These are phyloP conservation scores for Raphanus raphanistrum DNA, from an alignment of 345 rosid species.

Conservation along the genomic window DNA sequence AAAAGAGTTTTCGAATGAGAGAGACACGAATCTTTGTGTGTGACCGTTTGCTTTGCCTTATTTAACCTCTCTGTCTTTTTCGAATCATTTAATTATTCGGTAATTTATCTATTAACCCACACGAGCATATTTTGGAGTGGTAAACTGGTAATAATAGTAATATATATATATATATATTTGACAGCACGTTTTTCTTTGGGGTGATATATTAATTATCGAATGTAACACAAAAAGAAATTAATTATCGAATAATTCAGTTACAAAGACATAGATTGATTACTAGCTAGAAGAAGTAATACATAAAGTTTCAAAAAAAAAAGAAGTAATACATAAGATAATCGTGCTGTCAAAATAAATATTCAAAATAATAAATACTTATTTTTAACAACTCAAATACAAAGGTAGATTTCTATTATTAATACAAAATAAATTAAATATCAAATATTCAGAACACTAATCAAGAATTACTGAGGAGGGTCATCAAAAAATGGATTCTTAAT, in stretches of 20 bases:
- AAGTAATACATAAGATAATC: too few species aligned
- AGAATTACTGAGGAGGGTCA: too few species aligned
- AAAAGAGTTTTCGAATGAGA: conserved; percentile 10
- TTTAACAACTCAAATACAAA: too few species aligned
- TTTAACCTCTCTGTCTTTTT: conserved; percentile 29
- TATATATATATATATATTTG: neutral
- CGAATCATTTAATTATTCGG: conserved; percentile 8
- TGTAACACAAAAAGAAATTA: neutral
- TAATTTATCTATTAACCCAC: conserved; percentile 29
- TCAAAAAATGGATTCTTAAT: too few species aligned
- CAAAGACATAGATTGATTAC: neutral
- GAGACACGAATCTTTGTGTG: conserved; percentile 30
- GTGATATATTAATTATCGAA: neutral
- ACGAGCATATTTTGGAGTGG: conserved; percentile 5
- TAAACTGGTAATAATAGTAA: neutral
- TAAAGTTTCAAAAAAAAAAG: too few species aligned
- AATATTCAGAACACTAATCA: too few species aligned
- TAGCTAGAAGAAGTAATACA: too few species aligned
- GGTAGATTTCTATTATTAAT: neutral
- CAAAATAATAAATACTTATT: too few species aligned
- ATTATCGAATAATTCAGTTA: neutral
- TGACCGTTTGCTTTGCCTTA: conserved; percentile 22
- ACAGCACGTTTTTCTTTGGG: neutral
- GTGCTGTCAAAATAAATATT: too few species aligned
- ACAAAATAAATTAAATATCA: too few species aligned